Evolutionary conservation across 78 protist species (phyloP), one percentile per base, ranked within the genome.

Genomic region (Dictyostelium firmibasis): DNA sequence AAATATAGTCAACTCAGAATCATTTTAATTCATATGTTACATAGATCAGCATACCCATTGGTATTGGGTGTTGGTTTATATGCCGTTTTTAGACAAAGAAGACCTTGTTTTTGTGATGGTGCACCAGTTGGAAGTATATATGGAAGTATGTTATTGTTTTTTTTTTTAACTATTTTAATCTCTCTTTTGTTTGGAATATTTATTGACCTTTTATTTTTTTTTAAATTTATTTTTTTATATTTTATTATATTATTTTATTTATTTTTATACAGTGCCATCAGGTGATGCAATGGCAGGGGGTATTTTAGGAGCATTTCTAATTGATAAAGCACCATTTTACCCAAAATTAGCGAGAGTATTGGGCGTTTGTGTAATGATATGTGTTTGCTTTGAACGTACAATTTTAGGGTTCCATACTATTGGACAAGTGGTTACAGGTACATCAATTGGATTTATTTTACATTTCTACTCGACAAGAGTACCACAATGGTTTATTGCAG

Each of bases 281-380:
- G 94, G 94, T 89, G 94, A 89, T 69, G 94, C 94, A 4, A 89
- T 89, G 94, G 94, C 94, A 41, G 94, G 94, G 31, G 94, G 94
- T 70, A 89, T 89, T 20, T 81, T 89, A 16, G 94, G 60, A 23
- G 94, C 94, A 23, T 81, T 69, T 67, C 33, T 89, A 27, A 89
- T 89, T 50, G 94, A 89, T 50, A 81, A 43, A 18, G 94, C 94
- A 69, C 94, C 94, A 89, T 89, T 89, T 27, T 89, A 89, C 23
- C 94, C 94, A 81, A 29, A 38, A 13, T 44, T 89, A 20, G 29
- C 87, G 31, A 78, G 94, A 81, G 53, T 89, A 62, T n/a, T 85
- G 25, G 94, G 94, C 69, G 67, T 89, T 13, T 81, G 70, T 1
- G 69, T 89, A 35, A 89, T 89, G 94, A 16, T 81, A 47, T 69